A percentile compares a stretch with the other conserved stretches of the same genome.
Conservation (phyloP, 495 filamentous ascomycete species). For the Neurospora sp. region DNA sequence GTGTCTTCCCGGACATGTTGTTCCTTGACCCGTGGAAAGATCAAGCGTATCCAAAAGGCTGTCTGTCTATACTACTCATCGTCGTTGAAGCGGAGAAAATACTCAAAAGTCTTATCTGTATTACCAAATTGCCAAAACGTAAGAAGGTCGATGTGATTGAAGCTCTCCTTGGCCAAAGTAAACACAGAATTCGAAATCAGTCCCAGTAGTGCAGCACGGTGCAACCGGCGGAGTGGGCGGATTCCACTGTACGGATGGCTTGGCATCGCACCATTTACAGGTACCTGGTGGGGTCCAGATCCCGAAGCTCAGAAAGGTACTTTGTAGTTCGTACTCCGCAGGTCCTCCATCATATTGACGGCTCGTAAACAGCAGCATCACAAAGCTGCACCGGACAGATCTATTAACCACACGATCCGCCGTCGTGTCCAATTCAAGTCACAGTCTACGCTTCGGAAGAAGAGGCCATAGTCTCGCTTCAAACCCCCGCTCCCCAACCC, state of each 20-base stretch:
- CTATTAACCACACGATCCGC: background rate
- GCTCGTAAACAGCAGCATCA: background rate
- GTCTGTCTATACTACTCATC: background rate
- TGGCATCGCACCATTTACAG: background rate
- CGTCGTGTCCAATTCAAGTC: background rate
- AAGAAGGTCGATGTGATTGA: background rate
- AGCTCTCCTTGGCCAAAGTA: background rate
- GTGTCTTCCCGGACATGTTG: background rate
- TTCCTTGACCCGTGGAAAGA: background rate
- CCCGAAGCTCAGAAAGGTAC: background rate
- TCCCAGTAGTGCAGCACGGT: background rate
- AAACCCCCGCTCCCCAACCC: background rate
- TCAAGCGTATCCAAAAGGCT: background rate
- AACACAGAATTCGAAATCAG: background rate
- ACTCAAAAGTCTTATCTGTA: background rate
- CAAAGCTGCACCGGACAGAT: background rate
- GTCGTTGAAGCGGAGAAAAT: background rate
- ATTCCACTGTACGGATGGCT: background rate
- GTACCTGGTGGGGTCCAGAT: background rate
- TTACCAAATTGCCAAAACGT: background rate
- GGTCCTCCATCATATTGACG: background rate
- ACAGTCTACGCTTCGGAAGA: background rate
- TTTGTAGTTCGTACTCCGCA: background rate
- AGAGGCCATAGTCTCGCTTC: background rate
- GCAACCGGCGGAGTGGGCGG: background rate